phyloP scores from a whole-genome alignment of 345 rosid genomes.

The Rubroshorea leprosula region DNA sequence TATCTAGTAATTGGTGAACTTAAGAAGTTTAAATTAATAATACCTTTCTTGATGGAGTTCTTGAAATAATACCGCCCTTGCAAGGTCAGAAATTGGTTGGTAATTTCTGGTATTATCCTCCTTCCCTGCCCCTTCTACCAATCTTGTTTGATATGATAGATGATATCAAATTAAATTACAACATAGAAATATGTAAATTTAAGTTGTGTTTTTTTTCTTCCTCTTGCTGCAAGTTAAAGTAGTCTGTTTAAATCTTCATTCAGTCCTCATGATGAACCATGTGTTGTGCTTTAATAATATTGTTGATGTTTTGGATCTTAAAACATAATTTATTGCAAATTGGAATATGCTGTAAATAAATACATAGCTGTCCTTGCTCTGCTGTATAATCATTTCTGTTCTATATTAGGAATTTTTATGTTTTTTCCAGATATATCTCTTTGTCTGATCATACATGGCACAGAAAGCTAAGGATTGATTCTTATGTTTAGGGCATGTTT shows the following conservation, averaged over 20 bases:
- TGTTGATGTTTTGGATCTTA: neutral
- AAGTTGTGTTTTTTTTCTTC: neutral
- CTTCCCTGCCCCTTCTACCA: too few species aligned
- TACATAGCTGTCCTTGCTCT: neutral
- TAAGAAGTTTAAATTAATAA: too few species aligned
- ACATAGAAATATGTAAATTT: too few species aligned
- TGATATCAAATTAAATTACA: too few species aligned
- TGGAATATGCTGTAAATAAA: neutral
- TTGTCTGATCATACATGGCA: neutral
- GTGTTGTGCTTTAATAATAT: too few species aligned
- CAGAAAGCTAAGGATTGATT: neutral
- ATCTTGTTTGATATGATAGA: too few species aligned
- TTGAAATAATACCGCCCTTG: neutral
- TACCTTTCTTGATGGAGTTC: neutral
- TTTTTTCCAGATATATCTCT: neutral
- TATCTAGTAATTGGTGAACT: neutral
- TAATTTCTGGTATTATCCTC: neutral
- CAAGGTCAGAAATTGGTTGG: neutral
- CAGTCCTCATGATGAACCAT: neutral
- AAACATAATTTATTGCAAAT: too few species aligned
- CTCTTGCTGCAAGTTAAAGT: neutral
- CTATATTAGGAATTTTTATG: neutral
- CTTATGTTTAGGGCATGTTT: too few species aligned
- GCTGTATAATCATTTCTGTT: neutral
- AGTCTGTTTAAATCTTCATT: neutral